Percentiles rank a stretch among this genome's conserved stretches.
These are phyloP conservation scores for Litsea cubeba DNA, from an alignment of 164 flowering plant species.

Conservation along the genomic window DNA sequence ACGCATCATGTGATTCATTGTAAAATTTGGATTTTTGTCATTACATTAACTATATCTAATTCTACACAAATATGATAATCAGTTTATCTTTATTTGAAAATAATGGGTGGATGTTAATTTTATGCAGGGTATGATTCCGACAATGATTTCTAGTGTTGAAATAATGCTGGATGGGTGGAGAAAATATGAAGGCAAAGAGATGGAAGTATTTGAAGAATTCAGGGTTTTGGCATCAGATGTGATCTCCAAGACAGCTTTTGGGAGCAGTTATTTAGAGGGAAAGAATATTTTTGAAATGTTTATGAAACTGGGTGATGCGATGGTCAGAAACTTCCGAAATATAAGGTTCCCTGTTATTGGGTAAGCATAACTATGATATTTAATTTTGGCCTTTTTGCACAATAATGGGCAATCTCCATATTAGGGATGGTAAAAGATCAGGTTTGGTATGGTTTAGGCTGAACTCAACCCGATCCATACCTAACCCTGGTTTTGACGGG, in stretches of 20 bases:
- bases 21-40: too few species aligned
- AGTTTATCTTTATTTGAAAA: too few species aligned
- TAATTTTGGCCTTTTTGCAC: too few species aligned
- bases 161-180: constrained; percentile 42
- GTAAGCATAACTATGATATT: background rate
- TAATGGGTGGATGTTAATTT: background rate
- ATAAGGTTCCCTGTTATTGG: background rate
- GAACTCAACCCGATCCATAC: too few species aligned
- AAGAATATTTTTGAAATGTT: constrained; percentile 34
- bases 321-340: background rate
- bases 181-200: constrained; percentile 32
- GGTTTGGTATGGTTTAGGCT: too few species aligned
- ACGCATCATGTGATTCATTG: too few species aligned
- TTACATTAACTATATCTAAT: background rate
- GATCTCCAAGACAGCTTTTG: constrained; percentile 53
- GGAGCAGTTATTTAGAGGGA: constrained; percentile 45
- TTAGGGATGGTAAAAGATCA: too few species aligned
- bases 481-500: too few species aligned
- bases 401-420: too few species aligned
- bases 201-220: constrained; percentile 44
- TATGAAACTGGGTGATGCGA: constrained; percentile 12
- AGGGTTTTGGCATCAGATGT: constrained; percentile 39
- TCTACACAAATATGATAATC: background rate
- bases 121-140: background rate
- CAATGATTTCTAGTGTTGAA: constrained; percentile 28